phyloP scores from a whole-genome alignment of 1,284 basidiomycete genomes.

The Leccinum ponderosum region DNA sequence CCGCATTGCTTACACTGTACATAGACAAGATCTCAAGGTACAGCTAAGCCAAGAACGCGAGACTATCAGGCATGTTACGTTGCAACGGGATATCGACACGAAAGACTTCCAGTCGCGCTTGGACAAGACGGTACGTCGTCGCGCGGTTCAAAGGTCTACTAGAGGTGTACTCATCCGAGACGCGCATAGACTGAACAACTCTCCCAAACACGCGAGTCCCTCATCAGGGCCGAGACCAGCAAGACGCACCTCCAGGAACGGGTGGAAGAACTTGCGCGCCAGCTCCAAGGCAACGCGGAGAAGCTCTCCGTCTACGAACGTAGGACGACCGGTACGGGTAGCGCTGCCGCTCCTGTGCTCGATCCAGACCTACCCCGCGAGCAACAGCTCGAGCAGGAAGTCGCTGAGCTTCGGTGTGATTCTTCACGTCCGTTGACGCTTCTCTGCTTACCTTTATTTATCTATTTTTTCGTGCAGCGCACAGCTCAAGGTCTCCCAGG shows the following conservation, averaged over 20 bases:
- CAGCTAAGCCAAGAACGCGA: slow-evolving; percentile 58
- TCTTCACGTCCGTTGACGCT: background rate
- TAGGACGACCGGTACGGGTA: slow-evolving; percentile 41
- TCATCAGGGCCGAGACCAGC: slow-evolving; percentile 78
- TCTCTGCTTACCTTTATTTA: slow-evolving; percentile 6
- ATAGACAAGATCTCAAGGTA: no score
- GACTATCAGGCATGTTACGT: slow-evolving; percentile 62
- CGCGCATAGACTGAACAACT: slow-evolving; percentile 58
- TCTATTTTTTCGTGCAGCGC: slow-evolving; percentile 47
- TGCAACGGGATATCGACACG: slow-evolving; percentile 81
- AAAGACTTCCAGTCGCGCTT: slow-evolving; percentile 75
- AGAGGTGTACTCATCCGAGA: slow-evolving; percentile 10
- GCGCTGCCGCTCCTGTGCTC: slow-evolving; percentile 29
- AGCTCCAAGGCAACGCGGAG: slow-evolving; percentile 77
- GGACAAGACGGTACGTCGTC: slow-evolving; percentile 64
- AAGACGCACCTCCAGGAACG: slow-evolving; percentile 80
- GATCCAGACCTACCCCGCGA: slow-evolving; percentile 61
- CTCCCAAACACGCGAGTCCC: slow-evolving; percentile 69
- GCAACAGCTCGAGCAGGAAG: slow-evolving; percentile 81
- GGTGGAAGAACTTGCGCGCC: slow-evolving; percentile 67
- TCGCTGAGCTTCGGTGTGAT: slow-evolving; percentile 77
- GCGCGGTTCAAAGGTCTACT: background rate
- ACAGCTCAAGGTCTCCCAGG: slow-evolving; percentile 71
- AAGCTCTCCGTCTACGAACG: slow-evolving; percentile 88
- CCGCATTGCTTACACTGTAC: no score